Evolutionary conservation across 2,329 filamentous ascomycete genomes (phyloP).

Genomic region (Colletotrichum plurivorum): DNA sequence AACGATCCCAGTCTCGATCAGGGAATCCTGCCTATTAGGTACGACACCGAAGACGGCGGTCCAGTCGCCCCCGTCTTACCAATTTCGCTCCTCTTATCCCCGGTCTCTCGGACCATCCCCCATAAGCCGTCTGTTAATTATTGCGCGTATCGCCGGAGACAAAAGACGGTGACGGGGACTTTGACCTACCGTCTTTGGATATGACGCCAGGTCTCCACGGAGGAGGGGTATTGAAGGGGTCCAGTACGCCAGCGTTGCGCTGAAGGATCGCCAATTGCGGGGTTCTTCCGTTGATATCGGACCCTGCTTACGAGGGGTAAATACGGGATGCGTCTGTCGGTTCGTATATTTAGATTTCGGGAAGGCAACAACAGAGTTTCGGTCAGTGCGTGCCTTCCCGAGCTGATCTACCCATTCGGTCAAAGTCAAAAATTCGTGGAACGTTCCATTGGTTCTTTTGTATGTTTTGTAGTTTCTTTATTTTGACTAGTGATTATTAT

Average conservation of each 20-base stretch:
- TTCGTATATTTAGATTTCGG: not conserved
- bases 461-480: not conserved
- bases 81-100: not conserved
- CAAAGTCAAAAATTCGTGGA: not conserved
- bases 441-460: not conserved
- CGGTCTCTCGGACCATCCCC: no score
- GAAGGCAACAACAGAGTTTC: not conserved
- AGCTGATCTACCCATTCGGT: not conserved
- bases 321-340: not conserved
- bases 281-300: not conserved
- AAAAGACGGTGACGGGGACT: not conserved
- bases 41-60: not conserved
- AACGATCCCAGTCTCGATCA: not conserved
- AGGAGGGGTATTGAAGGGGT: not conserved
- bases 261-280: constrained; percentile 12
- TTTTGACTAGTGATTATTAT: constrained; percentile 18
- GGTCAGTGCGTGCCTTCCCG: constrained; percentile 19
- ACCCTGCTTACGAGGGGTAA: not conserved
- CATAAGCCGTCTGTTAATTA: no score
- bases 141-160: not conserved
- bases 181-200: constrained; percentile 1
- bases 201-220: not conserved
- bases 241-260: no score
- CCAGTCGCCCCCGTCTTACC: not conserved
- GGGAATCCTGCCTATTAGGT: no score